These are phyloP conservation scores for Suhomyces faveliae DNA, from an alignment of 805 yeast species.

Conservation along the genomic window DNA sequence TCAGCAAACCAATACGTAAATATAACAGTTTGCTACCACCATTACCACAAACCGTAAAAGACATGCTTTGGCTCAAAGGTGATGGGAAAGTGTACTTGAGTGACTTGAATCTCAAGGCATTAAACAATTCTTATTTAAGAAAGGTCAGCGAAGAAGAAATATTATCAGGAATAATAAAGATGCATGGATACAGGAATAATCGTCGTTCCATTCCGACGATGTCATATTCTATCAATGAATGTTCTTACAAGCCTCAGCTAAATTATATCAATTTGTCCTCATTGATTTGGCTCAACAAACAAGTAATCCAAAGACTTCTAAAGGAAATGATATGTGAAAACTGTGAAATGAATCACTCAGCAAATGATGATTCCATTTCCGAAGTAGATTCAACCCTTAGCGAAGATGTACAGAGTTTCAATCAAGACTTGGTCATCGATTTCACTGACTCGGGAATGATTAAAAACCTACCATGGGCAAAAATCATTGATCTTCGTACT, in stretches of 20 bases:
- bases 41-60: slow-evolving; percentile 25
- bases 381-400: slow-evolving; percentile 1
- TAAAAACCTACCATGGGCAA: slow-evolving; percentile 48
- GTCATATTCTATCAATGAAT: neutral
- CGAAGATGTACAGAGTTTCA: neutral
- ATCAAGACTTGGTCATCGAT: slow-evolving; percentile 30
- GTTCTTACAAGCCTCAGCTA: slow-evolving; percentile 17
- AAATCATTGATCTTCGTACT: slow-evolving; percentile 22
- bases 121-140: slow-evolving; percentile 30
- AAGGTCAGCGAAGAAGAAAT: slow-evolving; percentile 34
- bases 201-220: neutral
- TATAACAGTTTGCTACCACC: slow-evolving; percentile 43
- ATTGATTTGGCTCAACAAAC: slow-evolving; percentile 49
- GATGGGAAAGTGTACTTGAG: slow-evolving; percentile 33
- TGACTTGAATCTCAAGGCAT: slow-evolving; percentile 41
- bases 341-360: neutral
- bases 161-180: slow-evolving; percentile 22
- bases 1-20: slow-evolving; percentile 30
- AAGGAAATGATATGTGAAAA: slow-evolving; percentile 22
- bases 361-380: neutral
- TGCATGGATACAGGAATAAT: slow-evolving; percentile 20
- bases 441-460: slow-evolving; percentile 52
- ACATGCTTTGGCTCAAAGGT: slow-evolving; percentile 28
- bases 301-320: slow-evolving; percentile 34
- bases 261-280: slow-evolving; percentile 41